Evolutionary conservation across 441 rosid genomes (phyloP).

Genomic region (California macrophylla): DNA sequence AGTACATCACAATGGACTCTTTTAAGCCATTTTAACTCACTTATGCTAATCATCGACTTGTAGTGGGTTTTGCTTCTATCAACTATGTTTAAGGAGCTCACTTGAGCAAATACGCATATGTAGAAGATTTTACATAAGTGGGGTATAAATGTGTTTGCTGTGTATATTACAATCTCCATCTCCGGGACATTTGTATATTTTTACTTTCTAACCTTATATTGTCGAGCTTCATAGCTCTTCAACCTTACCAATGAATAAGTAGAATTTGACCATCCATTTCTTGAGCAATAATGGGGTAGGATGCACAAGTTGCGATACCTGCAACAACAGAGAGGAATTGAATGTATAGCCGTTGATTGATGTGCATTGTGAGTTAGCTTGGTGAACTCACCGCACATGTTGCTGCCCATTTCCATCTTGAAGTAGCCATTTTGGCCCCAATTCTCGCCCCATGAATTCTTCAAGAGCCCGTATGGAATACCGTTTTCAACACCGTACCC

Average conservation of each 20-base stretch:
- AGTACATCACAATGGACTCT: too few species aligned
- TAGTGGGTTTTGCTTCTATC: too few species aligned
- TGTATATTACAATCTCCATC: not conserved
- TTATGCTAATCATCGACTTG: too few species aligned
- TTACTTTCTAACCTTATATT: conserved; percentile 7
- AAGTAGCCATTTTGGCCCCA: conserved; percentile 87
- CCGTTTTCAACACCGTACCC: conserved; percentile 84
- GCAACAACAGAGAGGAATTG: conserved; percentile 12
- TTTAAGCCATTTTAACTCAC: too few species aligned
- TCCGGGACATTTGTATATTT: not conserved
- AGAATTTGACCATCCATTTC: not conserved
- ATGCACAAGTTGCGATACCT: conserved; percentile 89
- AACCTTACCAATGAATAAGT: not conserved
- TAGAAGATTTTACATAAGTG: not conserved
- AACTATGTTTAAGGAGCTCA: too few species aligned
- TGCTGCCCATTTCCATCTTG: conserved; percentile 85
- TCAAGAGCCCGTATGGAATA: conserved; percentile 69
- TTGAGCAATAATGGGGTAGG: conserved; percentile 74
- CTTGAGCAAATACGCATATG: not conserved
- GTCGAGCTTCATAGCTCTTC: not conserved
- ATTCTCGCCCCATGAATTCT: conserved; percentile 81
- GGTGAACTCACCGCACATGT: conserved; percentile 86
- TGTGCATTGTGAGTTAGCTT: not conserved
- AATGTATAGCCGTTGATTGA: not conserved
- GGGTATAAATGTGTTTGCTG: not conserved